A percentile compares a stretch with the other conserved stretches of the same genome.
phyloP scores from a whole-genome alignment of 129 eudicot species.

The Logfia minima region DNA sequence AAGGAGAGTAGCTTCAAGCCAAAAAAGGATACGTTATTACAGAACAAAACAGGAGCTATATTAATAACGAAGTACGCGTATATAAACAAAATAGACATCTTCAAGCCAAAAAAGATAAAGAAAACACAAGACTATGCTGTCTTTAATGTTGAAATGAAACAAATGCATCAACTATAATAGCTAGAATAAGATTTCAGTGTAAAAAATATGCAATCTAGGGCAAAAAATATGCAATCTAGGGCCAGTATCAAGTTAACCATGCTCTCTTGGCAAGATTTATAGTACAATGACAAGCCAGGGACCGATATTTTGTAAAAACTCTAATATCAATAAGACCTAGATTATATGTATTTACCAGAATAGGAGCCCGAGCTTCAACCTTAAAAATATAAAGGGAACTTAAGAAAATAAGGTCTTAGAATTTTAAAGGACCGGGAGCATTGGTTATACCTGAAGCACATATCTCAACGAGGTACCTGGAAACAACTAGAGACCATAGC shows the following conservation, averaged over 20 bases:
- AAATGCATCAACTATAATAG: neutral
- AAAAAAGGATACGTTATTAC: neutral
- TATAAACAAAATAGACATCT: neutral
- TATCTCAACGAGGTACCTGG: neutral
- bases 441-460: neutral
- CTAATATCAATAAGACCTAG: neutral
- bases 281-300: neutral
- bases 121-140: neutral
- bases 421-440: neutral
- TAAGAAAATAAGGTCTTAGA: neutral
- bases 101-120: neutral
- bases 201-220: neutral
- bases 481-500: neutral
- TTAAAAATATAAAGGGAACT: neutral
- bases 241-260: neutral
- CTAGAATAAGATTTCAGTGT: neutral
- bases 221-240: neutral
- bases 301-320: neutral
- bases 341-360: neutral
- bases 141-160: neutral
- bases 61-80: neutral
- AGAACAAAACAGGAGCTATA: neutral
- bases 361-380: neutral
- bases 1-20: slow-evolving; percentile 22
- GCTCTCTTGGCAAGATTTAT: neutral